A percentile compares a stretch with the other conserved stretches of the same genome.
These are phyloP conservation scores for Paracorniculantispora psalliotae DNA, from an alignment of 2,329 filamentous ascomycete species.

Conservation along the genomic window DNA sequence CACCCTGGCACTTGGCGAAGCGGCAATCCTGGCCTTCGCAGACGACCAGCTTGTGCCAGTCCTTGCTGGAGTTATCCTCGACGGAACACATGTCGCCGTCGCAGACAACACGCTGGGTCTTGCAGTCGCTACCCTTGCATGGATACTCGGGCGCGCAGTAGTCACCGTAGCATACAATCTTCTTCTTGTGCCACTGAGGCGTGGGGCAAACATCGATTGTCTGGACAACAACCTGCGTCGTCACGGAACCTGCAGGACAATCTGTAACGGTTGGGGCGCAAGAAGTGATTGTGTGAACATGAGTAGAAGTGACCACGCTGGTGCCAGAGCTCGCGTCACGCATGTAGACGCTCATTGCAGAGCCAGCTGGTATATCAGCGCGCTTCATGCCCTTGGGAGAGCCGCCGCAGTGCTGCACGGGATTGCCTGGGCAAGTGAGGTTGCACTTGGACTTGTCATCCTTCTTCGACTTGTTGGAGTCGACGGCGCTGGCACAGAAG, in stretches of 20 bases:
- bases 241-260: not conserved
- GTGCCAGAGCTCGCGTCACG: not conserved
- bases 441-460: constrained; percentile 21
- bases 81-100: constrained; percentile 11
- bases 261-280: not conserved
- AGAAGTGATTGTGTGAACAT: not conserved
- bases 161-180: constrained; percentile 27
- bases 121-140: constrained; percentile 22
- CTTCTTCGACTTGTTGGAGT: constrained; percentile 7
- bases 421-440: constrained; percentile 25
- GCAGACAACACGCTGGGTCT: constrained; percentile 16
- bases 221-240: not conserved
- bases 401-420: constrained; percentile 24
- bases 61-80: constrained; percentile 14
- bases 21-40: constrained; percentile 16
- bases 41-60: constrained; percentile 15
- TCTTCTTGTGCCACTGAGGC: constrained; percentile 15
- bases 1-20: constrained; percentile 16
- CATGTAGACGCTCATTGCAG: not conserved
- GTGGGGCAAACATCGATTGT: not conserved
- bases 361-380: not conserved
- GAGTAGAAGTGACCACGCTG: not conserved
- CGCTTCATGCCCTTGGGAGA: not conserved
- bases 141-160: constrained; percentile 25
- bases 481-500: constrained; percentile 24